Evolutionary conservation across 2,329 filamentous ascomycete species (phyloP), one percentile per base, ranked within the genome.

Genomic region (Colletotrichum aenigma): DNA sequence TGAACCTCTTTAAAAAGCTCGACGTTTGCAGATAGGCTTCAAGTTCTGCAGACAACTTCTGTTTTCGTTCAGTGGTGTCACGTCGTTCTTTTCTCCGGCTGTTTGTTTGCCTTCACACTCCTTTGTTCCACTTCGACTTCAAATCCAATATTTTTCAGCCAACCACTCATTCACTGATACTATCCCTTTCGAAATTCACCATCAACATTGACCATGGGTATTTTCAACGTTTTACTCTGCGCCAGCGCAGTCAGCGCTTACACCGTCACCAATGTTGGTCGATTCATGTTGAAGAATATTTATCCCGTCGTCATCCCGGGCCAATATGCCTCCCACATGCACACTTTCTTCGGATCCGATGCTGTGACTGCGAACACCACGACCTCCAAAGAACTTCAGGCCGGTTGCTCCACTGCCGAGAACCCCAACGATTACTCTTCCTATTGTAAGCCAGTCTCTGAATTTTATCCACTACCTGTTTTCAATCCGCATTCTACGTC

Each of bases 371-470:
- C 78, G 68, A 76, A 81, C 71, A 81, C 81, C 10, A 80, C 77
- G 13, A 80, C 80, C 4, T 62, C 61, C 8, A 36, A 66, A 28
- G 62, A 82, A 67, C 82, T 89, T 2, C 85, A 86, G 52, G 77
- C 79, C 2, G 87, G 87, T 9, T 89, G 87, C 80, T 84, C 86
- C 15, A 85, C 83, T 8, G 84, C 82, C 12, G 79, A 86, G 74
- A 88, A 88, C 80, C 84, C 86, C 30, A 88, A 89, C 68, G 87
- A 88, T 69, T 79, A 87, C 1, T 87, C 85, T 0, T 80, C 84
- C 3, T 89, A 89, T 81, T 89, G 85, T 82, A 74, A 65, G 81
- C 60, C 12, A 18, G 36, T n/a, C 36, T 43, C 36, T 43, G 7
- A 18, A 18, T 7, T 36, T 16, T 36, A 10, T 16, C 4, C 28